phyloP scores from a whole-genome alignment of 2,329 filamentous ascomycete genomes.

The Cladosporium cucumerinum region DNA sequence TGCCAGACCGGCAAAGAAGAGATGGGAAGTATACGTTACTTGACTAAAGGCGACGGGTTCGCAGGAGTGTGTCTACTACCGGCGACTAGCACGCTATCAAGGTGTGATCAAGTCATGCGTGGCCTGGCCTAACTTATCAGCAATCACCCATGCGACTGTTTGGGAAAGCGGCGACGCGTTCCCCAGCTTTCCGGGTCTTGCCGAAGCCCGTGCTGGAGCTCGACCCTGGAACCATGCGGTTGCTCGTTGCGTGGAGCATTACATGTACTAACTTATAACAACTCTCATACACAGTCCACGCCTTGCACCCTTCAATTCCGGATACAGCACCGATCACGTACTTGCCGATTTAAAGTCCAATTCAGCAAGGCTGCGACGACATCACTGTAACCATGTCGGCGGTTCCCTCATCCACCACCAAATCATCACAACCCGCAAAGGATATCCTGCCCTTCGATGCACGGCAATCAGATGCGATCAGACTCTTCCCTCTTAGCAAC shows the following conservation, averaged over 20 bases:
- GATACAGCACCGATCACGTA: too few species aligned
- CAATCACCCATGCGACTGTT: background rate
- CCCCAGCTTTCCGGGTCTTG: background rate
- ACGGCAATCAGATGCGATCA: conserved; percentile 82
- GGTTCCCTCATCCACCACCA: conserved; percentile 27
- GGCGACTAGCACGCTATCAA: background rate
- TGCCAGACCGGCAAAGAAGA: background rate
- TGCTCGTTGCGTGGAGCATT: background rate
- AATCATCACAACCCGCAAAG: conserved; percentile 26
- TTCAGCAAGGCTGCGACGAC: background rate
- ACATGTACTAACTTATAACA: too few species aligned
- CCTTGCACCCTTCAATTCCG: background rate
- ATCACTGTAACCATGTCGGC: conserved; percentile 26
- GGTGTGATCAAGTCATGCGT: background rate
- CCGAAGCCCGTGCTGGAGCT: conserved; percentile 1
- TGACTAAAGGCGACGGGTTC: background rate
- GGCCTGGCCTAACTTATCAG: background rate
- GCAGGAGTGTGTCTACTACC: background rate
- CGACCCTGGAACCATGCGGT: background rate
- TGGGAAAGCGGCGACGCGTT: background rate
- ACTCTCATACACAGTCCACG: too few species aligned
- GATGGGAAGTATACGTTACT: background rate
- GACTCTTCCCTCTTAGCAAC: conserved; percentile 88
- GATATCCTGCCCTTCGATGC: conserved; percentile 67
- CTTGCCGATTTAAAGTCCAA: too few species aligned